These are phyloP conservation scores for Stromatinia cepivora DNA, from an alignment of 2,329 filamentous ascomycete species.

Conservation along the genomic window DNA sequence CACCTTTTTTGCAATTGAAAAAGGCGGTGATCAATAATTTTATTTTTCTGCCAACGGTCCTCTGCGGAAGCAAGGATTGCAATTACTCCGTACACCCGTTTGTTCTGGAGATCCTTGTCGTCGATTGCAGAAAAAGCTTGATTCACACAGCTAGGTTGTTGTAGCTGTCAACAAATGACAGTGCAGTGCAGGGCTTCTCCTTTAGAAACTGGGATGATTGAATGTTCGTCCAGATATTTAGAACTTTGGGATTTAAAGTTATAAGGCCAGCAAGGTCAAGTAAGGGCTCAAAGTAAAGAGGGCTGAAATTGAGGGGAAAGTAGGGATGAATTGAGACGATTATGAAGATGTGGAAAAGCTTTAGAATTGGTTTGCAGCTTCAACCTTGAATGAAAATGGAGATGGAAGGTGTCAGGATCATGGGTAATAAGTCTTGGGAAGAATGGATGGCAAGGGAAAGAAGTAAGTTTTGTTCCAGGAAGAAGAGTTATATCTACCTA, in stretches of 20 bases:
- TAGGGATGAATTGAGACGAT: background rate
- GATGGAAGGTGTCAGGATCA: background rate
- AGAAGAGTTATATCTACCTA: background rate
- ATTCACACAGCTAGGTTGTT: constrained; percentile 12
- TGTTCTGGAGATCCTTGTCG: constrained; percentile 15
- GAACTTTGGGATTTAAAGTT: background rate
- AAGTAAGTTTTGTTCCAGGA: background rate
- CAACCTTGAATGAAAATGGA: constrained; percentile 2
- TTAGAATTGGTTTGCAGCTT: background rate
- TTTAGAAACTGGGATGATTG: constrained; percentile 16
- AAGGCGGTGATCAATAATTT: constrained; percentile 8
- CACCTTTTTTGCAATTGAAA: background rate
- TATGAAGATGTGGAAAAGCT: no score
- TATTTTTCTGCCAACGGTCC: background rate
- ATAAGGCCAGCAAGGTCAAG: constrained; percentile 19
- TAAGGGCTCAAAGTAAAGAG: constrained; percentile 2
- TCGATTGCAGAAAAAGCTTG: constrained; percentile 23
- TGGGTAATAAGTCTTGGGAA: background rate
- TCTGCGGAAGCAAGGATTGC: constrained; percentile 21
- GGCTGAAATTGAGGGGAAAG: constrained; percentile 6
- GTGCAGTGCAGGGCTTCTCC: constrained; percentile 7
- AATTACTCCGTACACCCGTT: constrained; percentile 21
- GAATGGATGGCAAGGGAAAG: background rate
- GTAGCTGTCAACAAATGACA: constrained; percentile 21
- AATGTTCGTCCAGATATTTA: constrained; percentile 10